A percentile compares a stretch with the other conserved stretches of the same genome.
phyloP scores from a whole-genome alignment of 164 flowering plant genomes.

The Nelumbo lutea region DNA sequence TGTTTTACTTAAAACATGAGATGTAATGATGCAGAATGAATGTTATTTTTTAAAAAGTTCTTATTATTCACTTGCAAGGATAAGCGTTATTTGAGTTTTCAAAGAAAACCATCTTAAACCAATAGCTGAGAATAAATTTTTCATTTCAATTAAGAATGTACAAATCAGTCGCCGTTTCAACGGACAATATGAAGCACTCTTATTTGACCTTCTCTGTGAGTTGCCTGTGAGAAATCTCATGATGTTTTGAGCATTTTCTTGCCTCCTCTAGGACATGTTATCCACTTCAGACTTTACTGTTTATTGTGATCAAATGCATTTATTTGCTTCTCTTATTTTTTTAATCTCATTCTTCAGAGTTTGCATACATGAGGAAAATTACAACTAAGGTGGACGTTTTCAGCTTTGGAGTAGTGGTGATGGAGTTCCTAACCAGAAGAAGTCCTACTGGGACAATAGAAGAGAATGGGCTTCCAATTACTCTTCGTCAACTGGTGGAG shows the following conservation, averaged over 20 bases:
- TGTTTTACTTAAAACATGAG: not conserved
- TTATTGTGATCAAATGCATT: too few relatives aligned
- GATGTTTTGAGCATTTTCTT: not conserved
- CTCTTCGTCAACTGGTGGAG: constrained; percentile 45
- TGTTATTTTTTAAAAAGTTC: not conserved
- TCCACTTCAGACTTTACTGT: too few relatives aligned
- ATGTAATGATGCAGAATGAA: not conserved
- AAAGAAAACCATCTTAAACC: not conserved
- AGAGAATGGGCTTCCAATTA: constrained; percentile 33
- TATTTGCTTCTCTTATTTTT: too few relatives aligned
- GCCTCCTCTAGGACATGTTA: constrained; percentile 20
- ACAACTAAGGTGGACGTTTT: constrained; percentile 46
- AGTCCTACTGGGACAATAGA: constrained; percentile 37
- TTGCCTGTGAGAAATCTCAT: not conserved
- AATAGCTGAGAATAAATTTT: too few relatives aligned
- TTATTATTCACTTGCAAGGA: too few relatives aligned
- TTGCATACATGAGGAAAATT: constrained; percentile 32
- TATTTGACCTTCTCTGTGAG: not conserved
- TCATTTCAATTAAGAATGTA: not conserved
- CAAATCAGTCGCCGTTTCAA: not conserved
- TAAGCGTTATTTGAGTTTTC: not conserved
- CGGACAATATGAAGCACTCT: not conserved
- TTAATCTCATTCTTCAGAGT: constrained; percentile 30
- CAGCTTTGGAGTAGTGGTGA: constrained; percentile 44
- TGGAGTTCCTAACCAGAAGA: constrained; percentile 46